phyloP scores from a whole-genome alignment of 2,329 filamentous ascomycete genomes.

The Fusarium sp. region DNA sequence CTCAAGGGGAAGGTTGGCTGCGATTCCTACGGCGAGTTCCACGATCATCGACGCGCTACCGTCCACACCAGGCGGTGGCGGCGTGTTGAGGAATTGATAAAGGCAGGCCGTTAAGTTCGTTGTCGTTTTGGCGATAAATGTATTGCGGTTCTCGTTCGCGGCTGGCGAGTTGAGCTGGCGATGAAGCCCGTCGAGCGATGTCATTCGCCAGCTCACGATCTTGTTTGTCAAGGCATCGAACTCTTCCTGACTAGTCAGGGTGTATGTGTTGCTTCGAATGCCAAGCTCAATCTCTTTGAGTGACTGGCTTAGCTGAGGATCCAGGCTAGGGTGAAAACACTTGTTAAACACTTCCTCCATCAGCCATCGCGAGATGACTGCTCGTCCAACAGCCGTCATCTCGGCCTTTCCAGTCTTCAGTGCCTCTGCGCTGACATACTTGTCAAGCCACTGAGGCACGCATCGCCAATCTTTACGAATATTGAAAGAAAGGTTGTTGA shows the following conservation, averaged over 20 bases:
- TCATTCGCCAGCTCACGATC: slow-evolving; percentile 91
- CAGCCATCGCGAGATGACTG: slow-evolving; percentile 89
- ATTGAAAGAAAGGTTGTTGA: slow-evolving; percentile 94
- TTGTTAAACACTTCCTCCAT: slow-evolving; percentile 91
- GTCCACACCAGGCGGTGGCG: slow-evolving; percentile 83
- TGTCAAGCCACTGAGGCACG: slow-evolving; percentile 83
- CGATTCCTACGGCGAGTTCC: slow-evolving; percentile 87
- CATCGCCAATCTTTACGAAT: slow-evolving; percentile 93
- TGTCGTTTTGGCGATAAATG: slow-evolving; percentile 78
- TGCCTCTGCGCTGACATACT: slow-evolving; percentile 85
- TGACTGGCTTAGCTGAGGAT: slow-evolving; percentile 77
- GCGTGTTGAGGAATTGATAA: slow-evolving; percentile 78
- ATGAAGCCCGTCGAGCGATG: slow-evolving; percentile 90
- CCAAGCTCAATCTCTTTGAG: slow-evolving; percentile 90
- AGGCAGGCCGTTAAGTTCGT: slow-evolving; percentile 75
- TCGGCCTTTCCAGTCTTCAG: slow-evolving; percentile 91
- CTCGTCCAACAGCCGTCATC: slow-evolving; percentile 95
- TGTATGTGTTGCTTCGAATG: slow-evolving; percentile 81
- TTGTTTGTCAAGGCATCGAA: slow-evolving; percentile 88
- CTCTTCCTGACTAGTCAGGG: slow-evolving; percentile 83
- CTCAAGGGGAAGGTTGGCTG: slow-evolving; percentile 87
- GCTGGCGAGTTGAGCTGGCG: slow-evolving; percentile 74
- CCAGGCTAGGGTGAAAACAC: slow-evolving; percentile 91
- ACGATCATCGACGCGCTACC: slow-evolving; percentile 93
- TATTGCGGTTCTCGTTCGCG: slow-evolving; percentile 72